Evolutionary conservation across 495 filamentous ascomycete genomes (phyloP), one percentile per base, ranked within the genome.

Genomic region (Usnea hakonensis): DNA sequence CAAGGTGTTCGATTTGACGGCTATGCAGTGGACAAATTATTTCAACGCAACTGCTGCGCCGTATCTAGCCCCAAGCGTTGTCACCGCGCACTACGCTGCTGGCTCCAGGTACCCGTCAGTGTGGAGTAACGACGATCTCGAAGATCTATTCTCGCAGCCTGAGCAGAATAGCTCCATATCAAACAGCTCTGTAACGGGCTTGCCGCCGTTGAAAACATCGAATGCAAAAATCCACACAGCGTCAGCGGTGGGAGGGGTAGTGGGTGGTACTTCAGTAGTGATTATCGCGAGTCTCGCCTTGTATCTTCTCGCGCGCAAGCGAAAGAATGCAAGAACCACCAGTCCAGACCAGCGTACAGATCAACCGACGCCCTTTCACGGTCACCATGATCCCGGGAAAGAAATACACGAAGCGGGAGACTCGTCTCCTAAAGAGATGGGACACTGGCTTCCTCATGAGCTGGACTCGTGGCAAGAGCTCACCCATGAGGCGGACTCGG

Each of bases 221-320:
- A 4, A 30, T 14, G 9, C 11, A 1, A 1, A 6, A 53, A 38
- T 23, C 14, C 30, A 43, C 10, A 53, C 69, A 75, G 26, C 71
- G 78, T 28, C 71, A 78, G 55, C 70, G 74, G 28, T 73, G 74
- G 41, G 73, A 73, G 60, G 67, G 64, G n/a, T 67, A 75, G 16
- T 69, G 68, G 10, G 73, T 72, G 4, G 71, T 72, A 0, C 65
- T 63, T 13, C 78, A 81, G 35, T 73, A 21, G 66, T 80, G 57
- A 17, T 3, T 2, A 5, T 60, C 33, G 4, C 53, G 17, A 13
- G 17, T 6, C 16, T 53, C 32, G 0, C 19, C n/a, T 10, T 7
- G 14, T 38, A 9, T n/a, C 33, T 35, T 28, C 11, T 53, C 58
- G 16, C 48, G 0, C 40, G n/a, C 30, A 57, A 35, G 55, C 55